phyloP scores from a whole-genome alignment of 208 protist species.

The Acanthamoeba healyi region DNA sequence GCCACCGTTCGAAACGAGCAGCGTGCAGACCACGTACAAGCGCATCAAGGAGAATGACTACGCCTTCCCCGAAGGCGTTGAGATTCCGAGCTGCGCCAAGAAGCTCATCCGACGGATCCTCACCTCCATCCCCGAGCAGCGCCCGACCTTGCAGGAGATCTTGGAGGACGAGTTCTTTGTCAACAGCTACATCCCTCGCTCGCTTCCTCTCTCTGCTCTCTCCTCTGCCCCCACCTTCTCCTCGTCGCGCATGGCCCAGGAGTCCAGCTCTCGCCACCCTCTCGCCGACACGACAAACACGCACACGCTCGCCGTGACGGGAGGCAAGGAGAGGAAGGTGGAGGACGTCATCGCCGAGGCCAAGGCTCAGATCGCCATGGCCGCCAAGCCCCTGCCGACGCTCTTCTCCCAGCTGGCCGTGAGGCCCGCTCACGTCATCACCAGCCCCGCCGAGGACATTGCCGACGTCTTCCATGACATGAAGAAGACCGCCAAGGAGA shows the following conservation, averaged over 20 bases:
- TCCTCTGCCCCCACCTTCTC: not conserved
- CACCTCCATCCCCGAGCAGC: slow-evolving; percentile 87
- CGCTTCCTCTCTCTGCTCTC: slow-evolving; percentile 52
- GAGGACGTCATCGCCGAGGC: slow-evolving; percentile 48
- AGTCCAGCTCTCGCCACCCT: not conserved
- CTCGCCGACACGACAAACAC: slow-evolving; percentile 43
- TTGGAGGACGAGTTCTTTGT: slow-evolving; percentile 94
- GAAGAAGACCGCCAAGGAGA: slow-evolving; percentile 7
- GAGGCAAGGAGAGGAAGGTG: slow-evolving; percentile 34
- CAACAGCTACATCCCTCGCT: not conserved
- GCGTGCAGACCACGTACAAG: slow-evolving; percentile 97
- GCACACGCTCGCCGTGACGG: not conserved
- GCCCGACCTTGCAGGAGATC: slow-evolving; percentile 94
- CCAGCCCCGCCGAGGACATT: not conserved
- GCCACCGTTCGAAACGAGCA: slow-evolving; percentile 98
- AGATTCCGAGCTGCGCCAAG: slow-evolving; percentile 90
- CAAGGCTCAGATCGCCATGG: slow-evolving; percentile 12
- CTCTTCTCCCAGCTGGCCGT: not conserved
- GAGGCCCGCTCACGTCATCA: not conserved
- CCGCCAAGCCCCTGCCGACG: not conserved
- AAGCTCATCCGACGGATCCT: slow-evolving; percentile 94
- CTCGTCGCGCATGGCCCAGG: slow-evolving; percentile 10
- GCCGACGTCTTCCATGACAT: not conserved
- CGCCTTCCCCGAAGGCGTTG: slow-evolving; percentile 92
- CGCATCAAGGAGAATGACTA: slow-evolving; percentile 95